Evolutionary conservation across 2,329 filamentous ascomycete genomes (phyloP), one percentile per base, ranked within the genome.

Genomic region (Fusarium sp.): DNA sequence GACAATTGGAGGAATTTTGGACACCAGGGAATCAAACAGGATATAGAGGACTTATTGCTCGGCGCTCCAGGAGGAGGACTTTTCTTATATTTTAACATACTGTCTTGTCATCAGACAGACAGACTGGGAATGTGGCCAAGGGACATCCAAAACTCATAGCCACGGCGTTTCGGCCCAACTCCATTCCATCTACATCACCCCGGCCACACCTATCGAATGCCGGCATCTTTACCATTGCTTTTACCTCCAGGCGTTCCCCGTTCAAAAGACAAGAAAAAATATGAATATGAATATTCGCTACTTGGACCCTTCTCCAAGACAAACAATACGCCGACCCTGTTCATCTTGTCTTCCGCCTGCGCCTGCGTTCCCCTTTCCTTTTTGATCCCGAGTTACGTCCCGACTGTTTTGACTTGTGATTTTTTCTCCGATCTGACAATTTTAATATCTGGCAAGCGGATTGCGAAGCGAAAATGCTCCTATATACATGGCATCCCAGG

Each of bases 1-100:
- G 54, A 64, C 56, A 58, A 71, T 55, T 60, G 54, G 46, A 68
- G 45, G 65, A 64, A 47, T 60, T 66, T 72, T 73, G 68, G 52
- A 64, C 25, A 67, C 34, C 45, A 66, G 53, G 69, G 66, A 66
- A 57, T 60, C 62, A 63, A 63, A 59, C 58, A 53, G 67, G 68
- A 71, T 71, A 75, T 74, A 71, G 72, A 75, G 63, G 62, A 75
- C 52, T 73, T 59, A 56, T 67, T 74, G 70, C 73, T 75, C 71
- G 73, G 68, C 72, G 70, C 68, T 64, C 44, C 27, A 50, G 59
- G 64, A 70, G 68, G 58, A 71, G 52, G 64, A 54, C 42, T 56
- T 56, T 51, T 60, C 56, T 66, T 47, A 59, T 27, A 57, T 47
- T 62, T 61, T 27, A 25, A 54, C 54, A 43, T 50, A 22, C 43